Conservation (phyloP, 1,139 yeast species). For the Kodamaea fungicola region DNA sequence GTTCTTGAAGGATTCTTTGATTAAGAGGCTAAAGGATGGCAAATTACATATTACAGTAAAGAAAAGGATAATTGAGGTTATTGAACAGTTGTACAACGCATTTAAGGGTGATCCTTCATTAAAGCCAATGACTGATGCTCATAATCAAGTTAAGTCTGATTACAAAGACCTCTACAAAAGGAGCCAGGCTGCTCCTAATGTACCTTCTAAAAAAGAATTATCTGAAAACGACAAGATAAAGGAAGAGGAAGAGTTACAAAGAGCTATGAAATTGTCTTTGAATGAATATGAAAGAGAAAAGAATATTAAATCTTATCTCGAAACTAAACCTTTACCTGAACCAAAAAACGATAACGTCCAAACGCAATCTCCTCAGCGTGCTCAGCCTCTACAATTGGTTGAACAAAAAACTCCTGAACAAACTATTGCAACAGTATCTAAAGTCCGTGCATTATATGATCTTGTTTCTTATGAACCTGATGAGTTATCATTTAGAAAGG, state of each 20-base stretch:
- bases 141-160: slow-evolving; percentile 37
- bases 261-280: slow-evolving; percentile 75
- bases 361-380: slow-evolving; percentile 2
- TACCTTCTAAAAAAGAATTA: slow-evolving; percentile 59
- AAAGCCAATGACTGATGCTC: slow-evolving; percentile 64
- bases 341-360: slow-evolving; percentile 5
- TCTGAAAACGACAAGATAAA: slow-evolving; percentile 44
- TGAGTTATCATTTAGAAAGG: slow-evolving; percentile 68
- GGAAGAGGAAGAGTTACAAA: slow-evolving; percentile 80
- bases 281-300: slow-evolving; percentile 55
- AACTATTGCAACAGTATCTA: slow-evolving; percentile 51
- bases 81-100: slow-evolving; percentile 59
- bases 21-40: slow-evolving; percentile 53
- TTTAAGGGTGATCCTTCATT: slow-evolving; percentile 72
- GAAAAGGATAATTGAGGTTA: slow-evolving; percentile 59
- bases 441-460: slow-evolving; percentile 85
- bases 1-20: slow-evolving; percentile 55
- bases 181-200: slow-evolving; percentile 37
- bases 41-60: slow-evolving; percentile 69
- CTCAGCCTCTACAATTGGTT: slow-evolving; percentile 8
- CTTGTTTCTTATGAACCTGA: slow-evolving; percentile 68
- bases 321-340: slow-evolving; percentile 30
- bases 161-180: slow-evolving; percentile 42
- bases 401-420: slow-evolving; percentile 18
- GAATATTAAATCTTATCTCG: slow-evolving; percentile 24